Conservation (phyloP, 768 basidiomycete species). For the Suillus placidus region DNA sequence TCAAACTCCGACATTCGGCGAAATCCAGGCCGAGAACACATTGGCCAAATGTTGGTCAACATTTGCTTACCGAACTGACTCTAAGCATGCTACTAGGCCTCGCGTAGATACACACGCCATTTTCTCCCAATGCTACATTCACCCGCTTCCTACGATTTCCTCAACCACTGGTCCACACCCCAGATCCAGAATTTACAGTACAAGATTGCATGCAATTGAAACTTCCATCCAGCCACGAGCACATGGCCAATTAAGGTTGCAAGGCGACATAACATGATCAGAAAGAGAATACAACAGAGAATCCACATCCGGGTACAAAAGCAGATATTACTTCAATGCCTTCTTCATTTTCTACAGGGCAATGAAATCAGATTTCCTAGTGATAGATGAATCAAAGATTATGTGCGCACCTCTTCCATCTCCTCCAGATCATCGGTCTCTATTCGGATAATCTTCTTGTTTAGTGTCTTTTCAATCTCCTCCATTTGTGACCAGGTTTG, state of each 20-base stretch:
- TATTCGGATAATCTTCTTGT: conserved; percentile 80
- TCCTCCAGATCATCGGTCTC: conserved; percentile 89
- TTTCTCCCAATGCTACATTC: not conserved
- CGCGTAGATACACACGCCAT: not conserved
- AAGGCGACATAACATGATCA: not conserved
- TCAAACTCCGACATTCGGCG: no score
- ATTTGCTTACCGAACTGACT: no score
- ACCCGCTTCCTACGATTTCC: not conserved
- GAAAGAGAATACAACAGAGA: not conserved
- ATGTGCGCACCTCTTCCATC: conserved; percentile 81
- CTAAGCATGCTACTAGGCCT: not conserved
- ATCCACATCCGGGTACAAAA: conserved; percentile 2
- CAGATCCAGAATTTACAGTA: not conserved
- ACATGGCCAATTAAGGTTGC: not conserved
- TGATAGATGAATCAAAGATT: not conserved
- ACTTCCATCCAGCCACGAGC: not conserved
- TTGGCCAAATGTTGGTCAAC: no score
- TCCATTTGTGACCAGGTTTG: conserved; percentile 90
- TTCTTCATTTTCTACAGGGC: conserved; percentile 75
- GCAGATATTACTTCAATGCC: conserved; percentile 57
- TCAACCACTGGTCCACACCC: not conserved
- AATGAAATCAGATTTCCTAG: conserved; percentile 3
- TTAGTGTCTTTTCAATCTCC: conserved; percentile 78
- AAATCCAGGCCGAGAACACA: no score
- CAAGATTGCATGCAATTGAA: not conserved